Conservation (phyloP, 2,329 filamentous ascomycete species). For the Graphium sp. region DNA sequence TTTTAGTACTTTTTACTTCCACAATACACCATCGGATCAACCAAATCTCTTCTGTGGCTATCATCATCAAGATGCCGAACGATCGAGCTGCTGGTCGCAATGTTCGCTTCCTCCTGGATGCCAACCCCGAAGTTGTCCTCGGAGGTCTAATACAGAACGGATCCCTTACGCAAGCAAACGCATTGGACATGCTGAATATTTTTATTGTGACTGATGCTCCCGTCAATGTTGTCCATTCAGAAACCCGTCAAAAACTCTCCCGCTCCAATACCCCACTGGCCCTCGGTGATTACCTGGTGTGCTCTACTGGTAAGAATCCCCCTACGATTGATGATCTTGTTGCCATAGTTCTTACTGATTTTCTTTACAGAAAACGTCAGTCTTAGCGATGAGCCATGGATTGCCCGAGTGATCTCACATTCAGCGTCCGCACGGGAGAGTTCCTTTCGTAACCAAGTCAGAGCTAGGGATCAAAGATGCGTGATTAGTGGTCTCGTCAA, state of each 20-base stretch:
- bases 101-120: no score
- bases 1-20: no score
- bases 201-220: background rate
- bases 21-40: no score
- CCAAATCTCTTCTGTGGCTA: no score
- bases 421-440: background rate
- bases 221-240: background rate
- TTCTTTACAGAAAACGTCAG: background rate
- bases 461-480: background rate
- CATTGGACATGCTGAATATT: background rate
- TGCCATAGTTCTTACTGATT: no score
- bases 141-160: background rate
- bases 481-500: background rate
- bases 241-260: background rate
- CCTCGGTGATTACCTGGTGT: background rate
- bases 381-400: background rate
- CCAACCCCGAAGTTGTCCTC: no score
- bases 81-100: no score
- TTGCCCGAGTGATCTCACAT: background rate
- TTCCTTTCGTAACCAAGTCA: background rate
- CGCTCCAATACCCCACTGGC: background rate
- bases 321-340: background rate
- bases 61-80: no score
- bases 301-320: background rate
- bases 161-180: background rate